Conservation (phyloP, 768 basidiomycete genomes). For the Termitomyces heimii region DNA sequence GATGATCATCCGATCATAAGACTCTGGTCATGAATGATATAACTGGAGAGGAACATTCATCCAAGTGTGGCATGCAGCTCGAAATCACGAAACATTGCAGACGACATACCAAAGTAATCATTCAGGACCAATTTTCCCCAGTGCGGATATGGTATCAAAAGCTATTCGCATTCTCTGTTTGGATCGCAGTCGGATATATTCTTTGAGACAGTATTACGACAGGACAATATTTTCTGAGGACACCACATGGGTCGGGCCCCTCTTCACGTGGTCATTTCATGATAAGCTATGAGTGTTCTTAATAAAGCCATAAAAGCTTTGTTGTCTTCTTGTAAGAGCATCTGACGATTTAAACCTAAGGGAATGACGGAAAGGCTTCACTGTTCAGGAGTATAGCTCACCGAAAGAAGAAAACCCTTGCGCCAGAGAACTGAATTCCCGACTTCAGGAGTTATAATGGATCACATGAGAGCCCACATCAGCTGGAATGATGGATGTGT, state of each 20-base stretch:
- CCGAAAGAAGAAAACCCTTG: background rate
- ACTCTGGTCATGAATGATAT: constrained; percentile 1
- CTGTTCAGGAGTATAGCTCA: background rate
- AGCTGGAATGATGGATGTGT: constrained; percentile 1
- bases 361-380: background rate
- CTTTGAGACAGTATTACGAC: background rate
- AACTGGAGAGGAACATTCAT: background rate
- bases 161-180: background rate
- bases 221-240: background rate
- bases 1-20: constrained; percentile 10
- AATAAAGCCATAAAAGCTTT: background rate
- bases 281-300: background rate
- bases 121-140: background rate
- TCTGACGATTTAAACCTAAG: background rate
- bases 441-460: background rate
- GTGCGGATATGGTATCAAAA: background rate
- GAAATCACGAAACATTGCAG: background rate
- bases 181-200: background rate
- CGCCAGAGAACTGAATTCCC: background rate
- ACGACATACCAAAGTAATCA: constrained; percentile 1
- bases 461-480: background rate
- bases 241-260: constrained; percentile 5
- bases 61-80: constrained; percentile 5
- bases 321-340: background rate
- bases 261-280: constrained; percentile 8